A percentile compares a stretch with the other conserved stretches of the same genome.
Conservation (phyloP, 257 asterid genomes). For the Buddleja alternifolia region DNA sequence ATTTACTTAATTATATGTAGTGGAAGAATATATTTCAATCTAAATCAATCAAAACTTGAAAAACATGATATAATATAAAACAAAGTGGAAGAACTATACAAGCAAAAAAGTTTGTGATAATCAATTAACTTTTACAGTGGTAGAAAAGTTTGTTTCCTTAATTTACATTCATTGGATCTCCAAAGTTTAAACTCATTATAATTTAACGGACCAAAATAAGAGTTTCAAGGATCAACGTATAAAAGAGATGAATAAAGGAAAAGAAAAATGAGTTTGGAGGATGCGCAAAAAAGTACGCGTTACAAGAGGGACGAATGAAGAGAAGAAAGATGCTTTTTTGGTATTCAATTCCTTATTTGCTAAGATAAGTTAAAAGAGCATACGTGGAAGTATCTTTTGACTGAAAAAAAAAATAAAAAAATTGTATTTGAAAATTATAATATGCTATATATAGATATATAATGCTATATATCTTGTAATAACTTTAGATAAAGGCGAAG, state of each 20-base stretch:
- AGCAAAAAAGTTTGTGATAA: background rate
- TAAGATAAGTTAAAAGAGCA: conserved; percentile 43
- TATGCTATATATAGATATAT: too few relatives aligned
- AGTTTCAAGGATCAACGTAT: too few relatives aligned
- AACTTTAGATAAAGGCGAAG: conserved; percentile 34
- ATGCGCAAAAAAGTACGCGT: conserved; percentile 28
- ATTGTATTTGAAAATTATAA: too few relatives aligned
- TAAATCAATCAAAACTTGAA: background rate
- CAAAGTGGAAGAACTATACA: background rate
- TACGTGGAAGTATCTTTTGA: conserved; percentile 48
- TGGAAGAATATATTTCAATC: conserved; percentile 12
- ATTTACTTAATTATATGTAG: conserved; percentile 8
- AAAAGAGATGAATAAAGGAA: too few relatives aligned
- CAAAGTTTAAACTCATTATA: too few relatives aligned
- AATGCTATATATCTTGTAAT: too few relatives aligned
- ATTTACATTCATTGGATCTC: too few relatives aligned
- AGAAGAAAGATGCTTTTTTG: conserved; percentile 33
- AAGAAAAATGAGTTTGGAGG: conserved; percentile 1
- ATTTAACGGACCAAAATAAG: too few relatives aligned
- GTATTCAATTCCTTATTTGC: conserved; percentile 63
- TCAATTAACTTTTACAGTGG: background rate
- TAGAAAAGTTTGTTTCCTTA: too few relatives aligned
- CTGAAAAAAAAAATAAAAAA: conserved; percentile 20
- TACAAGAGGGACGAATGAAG: conserved; percentile 30
- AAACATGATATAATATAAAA: background rate